These are phyloP conservation scores for Dipteronia sinensis DNA, from an alignment of 345 rosid genomes.

Conservation along the genomic window DNA sequence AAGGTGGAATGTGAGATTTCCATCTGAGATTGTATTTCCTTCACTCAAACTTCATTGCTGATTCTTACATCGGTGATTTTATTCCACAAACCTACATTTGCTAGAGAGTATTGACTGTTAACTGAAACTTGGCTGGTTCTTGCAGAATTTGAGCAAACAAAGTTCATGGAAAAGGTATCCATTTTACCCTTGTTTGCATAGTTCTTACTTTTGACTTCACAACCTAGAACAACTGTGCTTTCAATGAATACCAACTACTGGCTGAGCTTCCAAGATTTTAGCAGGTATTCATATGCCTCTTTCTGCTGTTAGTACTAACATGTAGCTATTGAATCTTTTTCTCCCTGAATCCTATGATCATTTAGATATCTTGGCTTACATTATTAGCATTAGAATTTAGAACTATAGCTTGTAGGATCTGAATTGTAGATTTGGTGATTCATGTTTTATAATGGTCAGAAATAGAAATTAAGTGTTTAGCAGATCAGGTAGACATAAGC, in stretches of 20 bases:
- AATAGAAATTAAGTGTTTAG: background rate
- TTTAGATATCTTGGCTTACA: background rate
- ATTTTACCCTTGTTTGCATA: background rate
- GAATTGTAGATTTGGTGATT: background rate
- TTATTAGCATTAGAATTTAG: too few relatives aligned
- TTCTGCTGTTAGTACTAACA: background rate
- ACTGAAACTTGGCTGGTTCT: background rate
- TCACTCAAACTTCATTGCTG: background rate
- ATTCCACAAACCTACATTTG: background rate
- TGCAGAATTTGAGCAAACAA: background rate
- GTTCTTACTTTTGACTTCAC: background rate
- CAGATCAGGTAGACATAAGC: background rate
- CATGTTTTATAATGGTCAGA: background rate
- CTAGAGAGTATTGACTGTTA: background rate
- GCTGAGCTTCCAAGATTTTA: background rate
- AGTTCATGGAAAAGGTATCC: background rate
- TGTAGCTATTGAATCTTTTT: background rate
- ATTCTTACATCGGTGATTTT: background rate
- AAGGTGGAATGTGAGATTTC: background rate
- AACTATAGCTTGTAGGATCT: background rate
- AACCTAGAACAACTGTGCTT: background rate
- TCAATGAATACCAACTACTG: background rate
- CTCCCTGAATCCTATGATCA: background rate
- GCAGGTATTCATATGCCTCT: background rate
- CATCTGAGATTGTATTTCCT: background rate